A percentile compares a stretch with the other conserved stretches of the same genome.
Conservation (phyloP, 768 basidiomycete species). For the Leccinum variicolor region DNA sequence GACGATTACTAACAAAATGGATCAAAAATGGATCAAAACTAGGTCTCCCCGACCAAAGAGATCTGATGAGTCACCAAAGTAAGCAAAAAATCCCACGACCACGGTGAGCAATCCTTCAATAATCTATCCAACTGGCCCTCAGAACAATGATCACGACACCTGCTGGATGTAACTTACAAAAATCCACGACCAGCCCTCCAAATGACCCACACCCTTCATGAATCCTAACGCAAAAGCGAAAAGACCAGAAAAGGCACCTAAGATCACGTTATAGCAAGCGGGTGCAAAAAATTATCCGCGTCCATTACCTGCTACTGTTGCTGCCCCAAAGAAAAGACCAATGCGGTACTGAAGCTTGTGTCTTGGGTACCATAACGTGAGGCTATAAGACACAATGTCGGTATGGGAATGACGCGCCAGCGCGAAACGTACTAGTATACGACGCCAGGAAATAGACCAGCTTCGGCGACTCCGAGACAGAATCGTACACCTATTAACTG, state of each 20-base stretch:
- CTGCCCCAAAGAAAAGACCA: constrained; percentile 63
- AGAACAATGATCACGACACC: background rate
- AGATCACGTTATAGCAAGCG: background rate
- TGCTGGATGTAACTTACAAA: constrained; percentile 39
- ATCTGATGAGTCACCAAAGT: constrained; percentile 39
- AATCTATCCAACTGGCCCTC: constrained; percentile 2
- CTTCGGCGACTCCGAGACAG: constrained; percentile 63
- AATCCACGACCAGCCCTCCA: constrained; percentile 66
- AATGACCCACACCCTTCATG: constrained; percentile 44
- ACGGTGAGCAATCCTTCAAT: constrained; percentile 54
- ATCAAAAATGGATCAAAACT: background rate
- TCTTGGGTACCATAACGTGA: constrained; percentile 69
- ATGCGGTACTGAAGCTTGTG: constrained; percentile 58
- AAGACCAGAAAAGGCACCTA: constrained; percentile 55
- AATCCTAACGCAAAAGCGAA: constrained; percentile 54
- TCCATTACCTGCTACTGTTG: constrained; percentile 49
- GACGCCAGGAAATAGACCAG: constrained; percentile 71
- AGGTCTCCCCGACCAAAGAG: background rate
- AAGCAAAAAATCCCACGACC: constrained; percentile 49
- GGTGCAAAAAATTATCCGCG: background rate
- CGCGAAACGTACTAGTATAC: constrained; percentile 56
- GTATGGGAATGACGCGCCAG: background rate
- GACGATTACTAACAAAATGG: constrained; percentile 44
- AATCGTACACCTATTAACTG: constrained; percentile 57
- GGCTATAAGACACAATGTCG: constrained; percentile 28